Conservation (phyloP, 1,139 yeast genomes). For the Blastobotrys apis region DNA sequence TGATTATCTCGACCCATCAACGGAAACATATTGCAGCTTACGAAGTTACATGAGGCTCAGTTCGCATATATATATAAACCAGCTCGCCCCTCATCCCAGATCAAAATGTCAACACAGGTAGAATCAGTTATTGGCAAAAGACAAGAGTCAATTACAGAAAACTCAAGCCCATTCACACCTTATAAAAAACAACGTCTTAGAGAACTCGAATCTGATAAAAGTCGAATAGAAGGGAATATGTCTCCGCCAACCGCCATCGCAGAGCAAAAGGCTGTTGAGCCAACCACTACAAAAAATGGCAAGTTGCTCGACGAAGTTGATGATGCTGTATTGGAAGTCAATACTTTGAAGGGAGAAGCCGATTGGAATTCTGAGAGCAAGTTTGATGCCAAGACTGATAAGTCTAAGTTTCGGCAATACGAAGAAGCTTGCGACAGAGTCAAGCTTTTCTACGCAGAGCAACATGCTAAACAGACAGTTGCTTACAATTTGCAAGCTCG, state of each 20-base stretch:
- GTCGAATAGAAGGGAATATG: neutral
- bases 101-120: too few relatives aligned
- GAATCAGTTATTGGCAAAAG: too few relatives aligned
- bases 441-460: slow-evolving; percentile 61
- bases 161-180: too few relatives aligned
- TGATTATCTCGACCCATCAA: too few relatives aligned
- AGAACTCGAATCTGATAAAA: neutral
- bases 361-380: slow-evolving; percentile 21
- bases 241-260: neutral
- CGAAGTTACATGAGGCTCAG: too few relatives aligned
- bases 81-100: too few relatives aligned
- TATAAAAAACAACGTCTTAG: neutral
- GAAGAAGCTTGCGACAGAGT: slow-evolving; percentile 69
- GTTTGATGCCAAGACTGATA: slow-evolving; percentile 26
- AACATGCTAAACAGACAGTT: slow-evolving; percentile 66
- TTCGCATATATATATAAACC: too few relatives aligned
- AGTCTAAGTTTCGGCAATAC: slow-evolving; percentile 54
- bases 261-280: neutral
- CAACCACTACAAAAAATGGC: neutral
- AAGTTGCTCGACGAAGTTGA: slow-evolving; percentile 24
- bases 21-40: too few relatives aligned
- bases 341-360: slow-evolving; percentile 31
- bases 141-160: too few relatives aligned
- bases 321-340: slow-evolving; percentile 37
- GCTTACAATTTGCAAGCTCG: slow-evolving; percentile 70